phyloP scores from a whole-genome alignment of 2,329 filamentous ascomycete genomes.

The Colletotrichum incanum region DNA sequence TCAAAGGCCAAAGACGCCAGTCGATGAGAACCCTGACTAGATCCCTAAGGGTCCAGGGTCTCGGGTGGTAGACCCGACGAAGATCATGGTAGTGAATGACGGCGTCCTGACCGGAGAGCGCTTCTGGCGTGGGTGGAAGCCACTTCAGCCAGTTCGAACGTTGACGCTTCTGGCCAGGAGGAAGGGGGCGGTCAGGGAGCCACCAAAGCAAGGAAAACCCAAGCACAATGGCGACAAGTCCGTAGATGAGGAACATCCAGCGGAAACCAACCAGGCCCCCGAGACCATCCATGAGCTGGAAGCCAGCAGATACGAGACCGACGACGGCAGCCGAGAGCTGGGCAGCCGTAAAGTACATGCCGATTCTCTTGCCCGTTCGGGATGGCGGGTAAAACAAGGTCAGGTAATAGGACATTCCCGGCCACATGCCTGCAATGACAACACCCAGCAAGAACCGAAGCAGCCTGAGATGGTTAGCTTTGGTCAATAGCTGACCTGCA shows the following conservation, averaged over 20 bases:
- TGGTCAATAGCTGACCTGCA: slow-evolving; percentile 31
- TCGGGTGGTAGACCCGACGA: slow-evolving; percentile 82
- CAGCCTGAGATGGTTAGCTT: slow-evolving; percentile 61
- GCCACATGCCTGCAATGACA: slow-evolving; percentile 95
- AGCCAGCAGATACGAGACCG: slow-evolving; percentile 89
- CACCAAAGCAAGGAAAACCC: slow-evolving; percentile 87
- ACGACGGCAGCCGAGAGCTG: slow-evolving; percentile 93
- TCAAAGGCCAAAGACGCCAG: slow-evolving; percentile 90
- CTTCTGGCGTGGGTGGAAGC: slow-evolving; percentile 79
- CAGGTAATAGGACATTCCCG: slow-evolving; percentile 93
- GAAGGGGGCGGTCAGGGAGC: slow-evolving; percentile 86
- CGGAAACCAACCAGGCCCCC: slow-evolving; percentile 85
- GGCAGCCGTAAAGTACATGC: slow-evolving; percentile 89
- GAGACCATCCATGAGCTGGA: slow-evolving; percentile 89
- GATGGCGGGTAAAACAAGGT: slow-evolving; percentile 93
- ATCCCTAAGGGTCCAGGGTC: slow-evolving; percentile 81
- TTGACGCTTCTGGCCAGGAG: slow-evolving; percentile 75
- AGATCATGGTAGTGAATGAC: slow-evolving; percentile 87
- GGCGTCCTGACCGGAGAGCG: slow-evolving; percentile 83
- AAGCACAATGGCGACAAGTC: slow-evolving; percentile 80
- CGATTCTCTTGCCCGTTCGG: slow-evolving; percentile 88
- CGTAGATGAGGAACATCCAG: slow-evolving; percentile 95
- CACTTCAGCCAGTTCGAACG: slow-evolving; percentile 71
- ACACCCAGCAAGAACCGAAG: slow-evolving; percentile 87
- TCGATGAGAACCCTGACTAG: slow-evolving; percentile 81